Conservation (phyloP, 2,329 filamentous ascomycete species). For the Sphaerulina musiva region DNA sequence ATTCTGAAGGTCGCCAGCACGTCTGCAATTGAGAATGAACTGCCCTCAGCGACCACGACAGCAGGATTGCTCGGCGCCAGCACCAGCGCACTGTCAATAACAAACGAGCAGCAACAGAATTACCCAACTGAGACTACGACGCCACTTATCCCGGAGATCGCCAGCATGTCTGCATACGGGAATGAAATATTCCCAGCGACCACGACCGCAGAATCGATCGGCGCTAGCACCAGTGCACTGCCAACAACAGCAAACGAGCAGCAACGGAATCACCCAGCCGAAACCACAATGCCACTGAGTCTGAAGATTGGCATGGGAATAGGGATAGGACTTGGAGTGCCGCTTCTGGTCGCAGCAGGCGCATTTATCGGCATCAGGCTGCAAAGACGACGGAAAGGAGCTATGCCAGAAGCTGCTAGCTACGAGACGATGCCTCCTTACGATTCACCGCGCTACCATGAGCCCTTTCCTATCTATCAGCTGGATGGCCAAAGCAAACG, state of each 20-base stretch:
- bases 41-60: neutral
- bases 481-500: neutral
- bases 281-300: neutral
- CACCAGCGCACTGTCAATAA: neutral
- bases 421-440: neutral
- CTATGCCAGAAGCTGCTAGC: neutral
- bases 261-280: neutral
- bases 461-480: neutral
- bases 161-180: neutral
- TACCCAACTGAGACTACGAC: neutral
- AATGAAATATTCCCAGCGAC: neutral
- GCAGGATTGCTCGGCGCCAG: neutral
- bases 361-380: neutral
- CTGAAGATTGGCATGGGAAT: slow-evolving; percentile 2
- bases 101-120: neutral
- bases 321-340: neutral
- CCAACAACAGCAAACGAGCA: neutral
- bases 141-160: neutral
- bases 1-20: neutral
- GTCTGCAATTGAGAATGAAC: neutral
- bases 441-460: neutral
- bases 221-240: neutral
- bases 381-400: neutral
- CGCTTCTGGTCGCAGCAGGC: neutral
- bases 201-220: neutral